Evolutionary conservation across 176 grass and related monocot species (phyloP).

Genomic region (Puccinellia tenuiflora): DNA sequence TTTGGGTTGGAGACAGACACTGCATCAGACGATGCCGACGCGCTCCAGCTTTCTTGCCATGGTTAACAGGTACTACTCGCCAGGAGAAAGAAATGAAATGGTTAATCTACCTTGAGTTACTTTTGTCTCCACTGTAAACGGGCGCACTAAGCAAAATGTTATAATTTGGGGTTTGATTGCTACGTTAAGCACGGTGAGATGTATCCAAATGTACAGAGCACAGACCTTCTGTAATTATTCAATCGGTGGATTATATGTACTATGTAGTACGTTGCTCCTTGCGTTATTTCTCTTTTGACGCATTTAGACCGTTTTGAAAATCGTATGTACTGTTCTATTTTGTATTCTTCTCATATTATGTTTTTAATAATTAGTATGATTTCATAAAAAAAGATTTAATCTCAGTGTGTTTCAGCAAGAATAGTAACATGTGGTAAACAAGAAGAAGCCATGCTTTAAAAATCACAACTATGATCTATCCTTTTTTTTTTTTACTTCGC

Average conservation of each 20-base stretch:
- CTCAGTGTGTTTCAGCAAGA: no score
- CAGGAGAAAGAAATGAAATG: background rate
- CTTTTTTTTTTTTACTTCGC: background rate
- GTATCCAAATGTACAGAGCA: slow-evolving; percentile 24
- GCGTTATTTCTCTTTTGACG: background rate
- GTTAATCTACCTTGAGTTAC: no score
- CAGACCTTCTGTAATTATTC: background rate
- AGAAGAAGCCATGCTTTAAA: background rate
- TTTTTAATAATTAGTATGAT: background rate
- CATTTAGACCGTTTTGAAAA: background rate
- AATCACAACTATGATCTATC: background rate
- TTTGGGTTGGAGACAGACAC: slow-evolving; percentile 32
- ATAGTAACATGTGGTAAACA: no score
- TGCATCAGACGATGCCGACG: slow-evolving; percentile 10
- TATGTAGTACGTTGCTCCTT: background rate
- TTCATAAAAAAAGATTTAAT: no score
- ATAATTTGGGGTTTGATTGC: slow-evolving; percentile 25
- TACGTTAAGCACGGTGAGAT: background rate
- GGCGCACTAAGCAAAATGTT: background rate
- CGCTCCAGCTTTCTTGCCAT: slow-evolving; percentile 35
- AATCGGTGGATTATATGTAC: slow-evolving; percentile 7
- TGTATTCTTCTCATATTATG: background rate
- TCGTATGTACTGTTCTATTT: background rate
- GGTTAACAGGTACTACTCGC: background rate
- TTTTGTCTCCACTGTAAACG: background rate